Evolutionary conservation across 176 grass and related monocot species (phyloP).

Genomic region (Raddia guianensis): DNA sequence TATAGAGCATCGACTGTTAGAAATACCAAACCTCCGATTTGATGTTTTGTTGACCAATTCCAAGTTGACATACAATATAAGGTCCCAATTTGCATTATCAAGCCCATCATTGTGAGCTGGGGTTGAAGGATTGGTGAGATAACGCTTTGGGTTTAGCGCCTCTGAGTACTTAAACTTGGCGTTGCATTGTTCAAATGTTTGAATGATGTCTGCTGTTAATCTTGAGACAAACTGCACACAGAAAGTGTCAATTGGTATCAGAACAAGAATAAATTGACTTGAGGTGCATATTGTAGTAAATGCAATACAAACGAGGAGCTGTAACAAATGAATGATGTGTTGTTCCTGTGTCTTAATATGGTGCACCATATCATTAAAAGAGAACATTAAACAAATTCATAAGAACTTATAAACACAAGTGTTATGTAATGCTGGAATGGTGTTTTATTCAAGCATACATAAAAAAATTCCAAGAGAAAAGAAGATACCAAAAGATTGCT

Average conservation of each 20-base stretch:
- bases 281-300: not conserved
- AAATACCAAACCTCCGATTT: conserved; percentile 73
- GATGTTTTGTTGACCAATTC: conserved; percentile 73
- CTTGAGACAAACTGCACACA: conserved; percentile 68
- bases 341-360: not conserved
- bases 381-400: conserved; percentile 5
- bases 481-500: not conserved
- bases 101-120: conserved; percentile 80
- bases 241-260: conserved; percentile 22
- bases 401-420: not conserved
- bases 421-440: not conserved
- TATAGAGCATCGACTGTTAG: not conserved
- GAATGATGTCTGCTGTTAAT: conserved; percentile 72
- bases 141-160: conserved; percentile 67
- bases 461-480: not conserved
- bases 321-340: conserved; percentile 6
- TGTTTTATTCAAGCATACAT: not conserved
- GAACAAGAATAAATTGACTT: conserved; percentile 15
- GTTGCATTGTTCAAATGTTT: conserved; percentile 73
- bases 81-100: conserved; percentile 95
- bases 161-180: conserved; percentile 84
- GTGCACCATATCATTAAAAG: not conserved
- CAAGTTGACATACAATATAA: conserved; percentile 86
- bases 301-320: not conserved
- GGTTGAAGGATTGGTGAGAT: conserved; percentile 79